Evolutionary conservation across 441 rosid genomes (phyloP), one percentile per base, ranked within the genome.

Genomic region (Gossypium aridum): DNA sequence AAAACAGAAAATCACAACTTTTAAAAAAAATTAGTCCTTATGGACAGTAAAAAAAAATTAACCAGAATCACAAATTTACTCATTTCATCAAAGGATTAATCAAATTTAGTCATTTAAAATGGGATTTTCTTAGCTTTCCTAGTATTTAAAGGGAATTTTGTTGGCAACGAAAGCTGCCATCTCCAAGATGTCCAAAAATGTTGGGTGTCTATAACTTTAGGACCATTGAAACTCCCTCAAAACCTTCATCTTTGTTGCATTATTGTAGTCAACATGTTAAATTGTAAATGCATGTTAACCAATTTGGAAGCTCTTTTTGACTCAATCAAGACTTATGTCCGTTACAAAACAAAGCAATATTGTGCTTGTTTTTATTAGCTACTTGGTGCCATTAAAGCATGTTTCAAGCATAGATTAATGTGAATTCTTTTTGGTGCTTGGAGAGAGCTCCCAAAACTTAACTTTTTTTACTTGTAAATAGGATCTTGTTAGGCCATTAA

Each of bases 321-420:
- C 88, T 75, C 82, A 67, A 78, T 80, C 85, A 72, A 78, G 83
- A 82, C 76, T 57, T 1, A 4, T 84, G 87, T 83, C 88, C 77
- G 59, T 34, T 57, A 64, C 3, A 31, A 76, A 80, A 64, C 81
- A 79, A 70, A 71, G 79, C 88, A 78, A 13, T 67, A 70, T 72
- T 55, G 64, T 81, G 72, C 80, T 56, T 75, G 69, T 51, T 66
- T 66, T 26, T 55, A 31, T 31, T 37, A 56, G 39, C 57, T 43
- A 2, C 70, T 60, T 2, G 16, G 73, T 25, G 64, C 64, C 64
- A 60, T 60, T 13, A 80, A 64, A 65, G 73, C 79, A 71, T 75
- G 75, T 76, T 69, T 63, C 76, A 45, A 78, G 70, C 55, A 74
- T 72, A 56, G 79, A 66, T 71, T 76, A 66, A 77, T 73, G 66